A percentile compares a stretch with the other conserved stretches of the same genome.
Conservation (phyloP, 192 early-diverging fungal species). For the Ramicandelaber brevisporus region DNA sequence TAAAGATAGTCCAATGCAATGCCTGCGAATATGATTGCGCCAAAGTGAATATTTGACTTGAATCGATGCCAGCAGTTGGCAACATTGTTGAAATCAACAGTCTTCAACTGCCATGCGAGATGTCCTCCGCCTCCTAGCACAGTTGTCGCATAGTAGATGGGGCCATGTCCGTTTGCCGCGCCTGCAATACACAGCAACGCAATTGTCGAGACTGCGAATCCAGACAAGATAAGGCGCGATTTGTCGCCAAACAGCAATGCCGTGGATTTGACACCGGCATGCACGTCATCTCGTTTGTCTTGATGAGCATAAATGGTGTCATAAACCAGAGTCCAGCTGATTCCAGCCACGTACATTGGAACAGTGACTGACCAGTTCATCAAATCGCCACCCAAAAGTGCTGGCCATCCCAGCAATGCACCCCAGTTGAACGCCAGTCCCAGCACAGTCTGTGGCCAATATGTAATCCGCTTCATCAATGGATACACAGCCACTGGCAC, state of each 20-base stretch:
- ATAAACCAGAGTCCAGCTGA: constrained; percentile 86
- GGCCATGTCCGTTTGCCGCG: constrained; percentile 50
- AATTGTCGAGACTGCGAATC: constrained; percentile 43
- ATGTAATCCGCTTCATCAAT: constrained; percentile 85
- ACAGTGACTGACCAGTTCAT: constrained; percentile 40
- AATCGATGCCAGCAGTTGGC: constrained; percentile 51
- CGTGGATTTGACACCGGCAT: constrained; percentile 74
- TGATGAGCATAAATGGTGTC: constrained; percentile 96
- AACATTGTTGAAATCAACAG: constrained; percentile 35
- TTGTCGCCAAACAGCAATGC: constrained; percentile 60
- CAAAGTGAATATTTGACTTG: constrained; percentile 50
- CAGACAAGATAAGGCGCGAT: constrained; percentile 34
- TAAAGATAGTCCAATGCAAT: constrained; percentile 32
- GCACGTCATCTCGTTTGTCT: constrained; percentile 76
- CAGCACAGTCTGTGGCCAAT: constrained; percentile 80
- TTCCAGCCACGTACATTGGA: constrained; percentile 62
- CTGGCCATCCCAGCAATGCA: constrained; percentile 64
- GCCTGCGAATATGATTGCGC: constrained; percentile 47
- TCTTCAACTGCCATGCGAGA: constrained; percentile 54
- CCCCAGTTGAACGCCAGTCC: constrained; percentile 90
- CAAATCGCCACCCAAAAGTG: constrained; percentile 38
- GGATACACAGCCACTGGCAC: constrained; percentile 60
- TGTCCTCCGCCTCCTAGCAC: constrained; percentile 49
- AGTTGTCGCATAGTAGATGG: constrained; percentile 41
- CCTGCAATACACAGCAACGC: constrained; percentile 42